Evolutionary conservation across 345 rosid genomes (phyloP), one percentile per base, ranked within the genome.

Genomic region (Arabidopsis suecica): DNA sequence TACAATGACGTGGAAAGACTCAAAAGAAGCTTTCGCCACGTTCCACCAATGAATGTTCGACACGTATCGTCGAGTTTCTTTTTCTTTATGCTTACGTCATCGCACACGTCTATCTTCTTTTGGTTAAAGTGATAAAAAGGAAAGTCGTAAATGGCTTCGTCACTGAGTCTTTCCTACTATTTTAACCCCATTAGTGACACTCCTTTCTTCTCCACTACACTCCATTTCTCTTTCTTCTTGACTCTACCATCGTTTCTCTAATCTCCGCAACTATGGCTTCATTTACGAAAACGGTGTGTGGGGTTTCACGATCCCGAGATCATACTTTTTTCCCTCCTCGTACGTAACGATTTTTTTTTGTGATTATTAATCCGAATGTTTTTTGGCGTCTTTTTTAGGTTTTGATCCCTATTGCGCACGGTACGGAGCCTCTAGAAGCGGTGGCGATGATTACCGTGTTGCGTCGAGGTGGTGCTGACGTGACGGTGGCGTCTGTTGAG

Each of bases 341-440:
- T 65, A 65, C 77, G 48, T 73, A 54, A 55, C 49, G 41, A 16
- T n/a, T 22, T 56, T 69, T 7, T 33, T 53, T 48, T 36, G 37
- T 57, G 47, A 61, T 78, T 5, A 23, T 50, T 78, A 5, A 23
- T 50, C 16, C 1, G n/a, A n/a, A 65, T 3, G 13, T 38, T 48
- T 53, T 32, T 3, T 36, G 68, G 30, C 69, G 14, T 51, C 5
- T 6, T 9, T 41, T 22, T n/a, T 45, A 95, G 99, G 99, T 95
- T 80, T 83, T 95, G 91, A 92, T 92, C 57, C 99, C 97, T 74
- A 82, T 95, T 60, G 99, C 97, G 1, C 85, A 92, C 42, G 99
- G 97, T 12, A 89, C 90, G 51, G 99, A 95, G 83, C 97, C 99
- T 61, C 82, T 95, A 81, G 97, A 95, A 83, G 97, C 99, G 38